phyloP scores from a whole-genome alignment of 768 basidiomycete genomes.

The Hydnum rufescens region DNA sequence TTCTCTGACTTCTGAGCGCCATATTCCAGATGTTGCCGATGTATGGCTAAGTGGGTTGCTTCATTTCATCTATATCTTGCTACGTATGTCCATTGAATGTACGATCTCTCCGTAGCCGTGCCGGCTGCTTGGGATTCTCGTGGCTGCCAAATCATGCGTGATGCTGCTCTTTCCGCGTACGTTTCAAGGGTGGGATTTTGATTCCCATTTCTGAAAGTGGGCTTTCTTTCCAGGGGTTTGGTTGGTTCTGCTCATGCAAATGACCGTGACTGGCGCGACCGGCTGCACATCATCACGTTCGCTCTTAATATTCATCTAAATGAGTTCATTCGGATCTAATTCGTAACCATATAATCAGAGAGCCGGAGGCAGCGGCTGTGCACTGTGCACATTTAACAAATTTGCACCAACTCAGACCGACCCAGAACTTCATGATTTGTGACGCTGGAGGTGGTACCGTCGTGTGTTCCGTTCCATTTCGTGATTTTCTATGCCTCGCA shows the following conservation, averaged over 20 bases:
- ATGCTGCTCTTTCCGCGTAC: constrained; percentile 51
- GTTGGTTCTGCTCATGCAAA: no score
- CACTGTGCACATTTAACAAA: constrained; percentile 68
- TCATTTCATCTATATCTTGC: neutral
- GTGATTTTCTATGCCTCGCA: constrained; percentile 1
- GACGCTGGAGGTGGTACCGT: constrained; percentile 78
- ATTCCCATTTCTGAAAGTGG: constrained; percentile 26
- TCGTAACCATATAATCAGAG: constrained; percentile 18
- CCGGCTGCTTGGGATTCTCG: constrained; percentile 83
- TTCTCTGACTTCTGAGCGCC: neutral
- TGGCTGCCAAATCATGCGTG: constrained; percentile 71
- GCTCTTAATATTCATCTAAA: constrained; percentile 6
- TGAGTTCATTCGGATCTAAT: neutral
- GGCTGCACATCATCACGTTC: constrained; percentile 62
- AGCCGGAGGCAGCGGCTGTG: constrained; percentile 73
- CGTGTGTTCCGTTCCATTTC: constrained; percentile 17
- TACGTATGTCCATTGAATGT: neutral
- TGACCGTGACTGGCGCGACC: constrained; percentile 54
- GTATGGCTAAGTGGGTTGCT: neutral
- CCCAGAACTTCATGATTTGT: constrained; percentile 73
- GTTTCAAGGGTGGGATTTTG: constrained; percentile 43
- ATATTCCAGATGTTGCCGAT: neutral
- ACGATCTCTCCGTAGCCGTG: constrained; percentile 70
- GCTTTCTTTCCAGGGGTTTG: neutral
- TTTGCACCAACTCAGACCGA: constrained; percentile 54